These are phyloP conservation scores for Kazachstania africana DNA, from an alignment of 805 yeast species.

Conservation along the genomic window DNA sequence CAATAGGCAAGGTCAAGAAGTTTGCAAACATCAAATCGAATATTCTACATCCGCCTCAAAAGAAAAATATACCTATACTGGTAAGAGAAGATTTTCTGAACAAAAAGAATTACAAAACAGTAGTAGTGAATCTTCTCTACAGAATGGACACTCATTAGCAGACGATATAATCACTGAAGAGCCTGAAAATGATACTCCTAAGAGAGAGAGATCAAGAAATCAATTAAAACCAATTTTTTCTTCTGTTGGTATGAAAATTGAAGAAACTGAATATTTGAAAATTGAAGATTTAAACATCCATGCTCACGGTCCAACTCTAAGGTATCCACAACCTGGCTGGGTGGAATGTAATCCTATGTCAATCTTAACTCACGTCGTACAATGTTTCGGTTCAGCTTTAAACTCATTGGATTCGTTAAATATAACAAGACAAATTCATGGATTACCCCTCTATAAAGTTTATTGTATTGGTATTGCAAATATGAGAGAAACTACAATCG, in stretches of 20 bases:
- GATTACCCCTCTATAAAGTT: conserved; percentile 46
- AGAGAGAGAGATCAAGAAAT: conserved; percentile 5
- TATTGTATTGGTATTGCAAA: conserved; percentile 80
- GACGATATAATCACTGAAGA: neutral
- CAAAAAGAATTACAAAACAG: neutral
- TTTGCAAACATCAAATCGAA: conserved; percentile 85
- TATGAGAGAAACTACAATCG: conserved; percentile 88
- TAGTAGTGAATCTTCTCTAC: too few species aligned
- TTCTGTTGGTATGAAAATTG: conserved; percentile 63
- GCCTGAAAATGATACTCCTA: neutral
- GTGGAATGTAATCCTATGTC: conserved; percentile 86
- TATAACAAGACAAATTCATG: conserved; percentile 32
- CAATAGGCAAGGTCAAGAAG: conserved; percentile 57
- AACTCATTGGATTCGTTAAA: conserved; percentile 46
- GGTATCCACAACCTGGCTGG: conserved; percentile 82
- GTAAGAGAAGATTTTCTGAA: conserved; percentile 32
- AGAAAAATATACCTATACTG: conserved; percentile 34
- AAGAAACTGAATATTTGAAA: conserved; percentile 45
- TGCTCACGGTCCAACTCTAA: conserved; percentile 49
- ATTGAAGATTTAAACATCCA: conserved; percentile 43
- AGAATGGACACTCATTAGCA: too few species aligned
- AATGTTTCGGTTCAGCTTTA: conserved; percentile 62
- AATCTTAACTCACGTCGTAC: conserved; percentile 58
- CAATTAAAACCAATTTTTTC: conserved; percentile 43
- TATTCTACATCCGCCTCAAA: conserved; percentile 63